Evolutionary conservation across 1,284 basidiomycete genomes (phyloP), one percentile per base, ranked within the genome.

Genomic region (Sphaerobolus stellatus): DNA sequence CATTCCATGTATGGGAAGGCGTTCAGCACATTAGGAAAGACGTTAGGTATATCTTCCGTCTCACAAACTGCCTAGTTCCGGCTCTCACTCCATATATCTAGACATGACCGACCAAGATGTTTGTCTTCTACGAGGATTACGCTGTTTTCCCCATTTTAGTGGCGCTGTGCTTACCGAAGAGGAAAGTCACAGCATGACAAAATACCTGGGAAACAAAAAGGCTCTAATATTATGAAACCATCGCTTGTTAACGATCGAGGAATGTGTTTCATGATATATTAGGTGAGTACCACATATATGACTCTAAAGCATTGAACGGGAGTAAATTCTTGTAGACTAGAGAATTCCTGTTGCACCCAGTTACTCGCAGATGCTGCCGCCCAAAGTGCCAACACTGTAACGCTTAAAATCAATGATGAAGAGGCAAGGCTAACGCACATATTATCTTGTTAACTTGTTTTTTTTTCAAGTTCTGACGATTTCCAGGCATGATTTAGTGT

Each of bases 1-100:
- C 84, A 88, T 66, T 80, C 79, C 4, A 68, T 80, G 24, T 73
- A 81, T 63, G 85, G 83, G n/a, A 82, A 82, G 61, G 78, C 83
- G 0, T 87, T 83, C 70, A 75, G 78, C 14, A 73, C 79, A 1
- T 74, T 87, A 7, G 83, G 83, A 9, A 73, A 48, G 36, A 54
- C 53, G 5, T 43, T 54, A 36, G 53, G 53, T 48, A 43, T 22
- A 16, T 31, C 24, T 34, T 36, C 5, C 54, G 18, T 18, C 30
- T 31, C 25, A 20, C 29, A 40, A 25, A 11, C 5, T 45, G 22
- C 3, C n/a, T 45, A 31, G 9, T 8, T 30, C 13, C 13, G 9
- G n/a, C 5, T 28, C 14, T 46, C 18, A 18, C 34, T n/a, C 14
- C 16, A 30, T 18, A 29, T 29, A n/a, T 24, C 5, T 33, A 54